Conservation (phyloP, 2,329 filamentous ascomycete species). For the Stagonosporopsis vannaccii region DNA sequence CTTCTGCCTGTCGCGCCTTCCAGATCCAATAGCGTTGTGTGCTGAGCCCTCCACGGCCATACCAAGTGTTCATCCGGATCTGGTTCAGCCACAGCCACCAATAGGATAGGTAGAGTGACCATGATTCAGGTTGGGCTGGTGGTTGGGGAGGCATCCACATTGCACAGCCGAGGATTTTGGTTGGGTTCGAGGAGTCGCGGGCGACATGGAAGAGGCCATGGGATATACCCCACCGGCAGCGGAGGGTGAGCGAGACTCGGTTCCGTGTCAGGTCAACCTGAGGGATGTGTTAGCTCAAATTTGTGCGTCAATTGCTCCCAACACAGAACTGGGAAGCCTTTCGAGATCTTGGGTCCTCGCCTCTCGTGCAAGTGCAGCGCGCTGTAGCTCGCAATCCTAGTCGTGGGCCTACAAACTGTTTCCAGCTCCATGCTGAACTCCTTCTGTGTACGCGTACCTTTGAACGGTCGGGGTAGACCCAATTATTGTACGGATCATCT, state of each 20-base stretch:
- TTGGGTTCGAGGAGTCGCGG: conserved; percentile 61
- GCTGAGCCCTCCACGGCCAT: conserved; percentile 73
- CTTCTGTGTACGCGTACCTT: conserved; percentile 53
- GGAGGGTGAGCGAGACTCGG: conserved; percentile 67
- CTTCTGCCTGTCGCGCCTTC: conserved; percentile 70
- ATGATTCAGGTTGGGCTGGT: conserved; percentile 59
- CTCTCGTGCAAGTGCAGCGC: not conserved
- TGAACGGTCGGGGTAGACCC: conserved; percentile 66
- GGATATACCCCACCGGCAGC: conserved; percentile 74
- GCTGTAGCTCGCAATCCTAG: not conserved
- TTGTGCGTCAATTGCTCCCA: not conserved
- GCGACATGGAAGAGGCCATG: conserved; percentile 75
- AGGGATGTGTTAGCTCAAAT: not conserved
- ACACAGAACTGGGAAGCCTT: not conserved
- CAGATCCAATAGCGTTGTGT: conserved; percentile 75
- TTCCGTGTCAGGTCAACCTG: conserved; percentile 69
- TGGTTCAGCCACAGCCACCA: conserved; percentile 74
- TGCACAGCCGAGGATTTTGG: conserved; percentile 70
- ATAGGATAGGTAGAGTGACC: conserved; percentile 67
- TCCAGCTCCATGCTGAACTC: not conserved
- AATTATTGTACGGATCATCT: conserved; percentile 71
- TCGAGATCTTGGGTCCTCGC: not conserved
- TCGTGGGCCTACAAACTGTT: not conserved
- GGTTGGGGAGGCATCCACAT: conserved; percentile 73
- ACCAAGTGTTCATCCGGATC: conserved; percentile 70